Evolutionary conservation across 148 eudicot species (phyloP).

Genomic region (Rhododendron kiyosumense): DNA sequence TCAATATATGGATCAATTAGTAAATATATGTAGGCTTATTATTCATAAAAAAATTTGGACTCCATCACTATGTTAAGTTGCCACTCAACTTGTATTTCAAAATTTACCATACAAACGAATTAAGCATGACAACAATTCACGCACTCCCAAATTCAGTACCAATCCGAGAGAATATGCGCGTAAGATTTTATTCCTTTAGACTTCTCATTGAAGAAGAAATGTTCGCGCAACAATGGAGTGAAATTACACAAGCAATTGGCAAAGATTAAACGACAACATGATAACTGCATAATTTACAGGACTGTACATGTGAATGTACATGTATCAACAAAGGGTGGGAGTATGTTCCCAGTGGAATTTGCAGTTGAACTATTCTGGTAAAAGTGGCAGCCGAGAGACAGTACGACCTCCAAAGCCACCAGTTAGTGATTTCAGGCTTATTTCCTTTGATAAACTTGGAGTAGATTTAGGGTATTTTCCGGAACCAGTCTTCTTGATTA

Average conservation of each 20-base stretch:
- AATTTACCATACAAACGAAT: background rate
- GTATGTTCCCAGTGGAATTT: background rate
- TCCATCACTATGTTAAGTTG: background rate
- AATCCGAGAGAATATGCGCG: background rate
- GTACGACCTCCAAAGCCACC: slow-evolving; percentile 33
- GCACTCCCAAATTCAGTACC: background rate
- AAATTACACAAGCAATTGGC: background rate
- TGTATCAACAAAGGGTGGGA: slow-evolving; percentile 20
- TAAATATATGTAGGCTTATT: no score
- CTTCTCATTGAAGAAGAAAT: background rate
- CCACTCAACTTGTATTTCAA: background rate
- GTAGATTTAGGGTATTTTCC: slow-evolving; percentile 21
- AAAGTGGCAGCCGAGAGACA: slow-evolving; percentile 57
- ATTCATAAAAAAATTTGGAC: background rate
- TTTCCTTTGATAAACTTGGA: slow-evolving; percentile 18
- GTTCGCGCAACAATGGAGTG: background rate
- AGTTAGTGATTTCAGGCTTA: slow-evolving; percentile 15
- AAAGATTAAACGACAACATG: background rate
- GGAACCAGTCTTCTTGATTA: slow-evolving; percentile 31
- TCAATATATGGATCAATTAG: no score
- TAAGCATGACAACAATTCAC: background rate
- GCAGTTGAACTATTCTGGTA: slow-evolving; percentile 46
- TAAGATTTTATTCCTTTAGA: background rate
- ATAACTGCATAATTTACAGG: slow-evolving; percentile 9
- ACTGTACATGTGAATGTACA: slow-evolving; percentile 14